Evolutionary conservation across 176 grass and related monocot genomes (phyloP).

Genomic region (Avena sativa): DNA sequence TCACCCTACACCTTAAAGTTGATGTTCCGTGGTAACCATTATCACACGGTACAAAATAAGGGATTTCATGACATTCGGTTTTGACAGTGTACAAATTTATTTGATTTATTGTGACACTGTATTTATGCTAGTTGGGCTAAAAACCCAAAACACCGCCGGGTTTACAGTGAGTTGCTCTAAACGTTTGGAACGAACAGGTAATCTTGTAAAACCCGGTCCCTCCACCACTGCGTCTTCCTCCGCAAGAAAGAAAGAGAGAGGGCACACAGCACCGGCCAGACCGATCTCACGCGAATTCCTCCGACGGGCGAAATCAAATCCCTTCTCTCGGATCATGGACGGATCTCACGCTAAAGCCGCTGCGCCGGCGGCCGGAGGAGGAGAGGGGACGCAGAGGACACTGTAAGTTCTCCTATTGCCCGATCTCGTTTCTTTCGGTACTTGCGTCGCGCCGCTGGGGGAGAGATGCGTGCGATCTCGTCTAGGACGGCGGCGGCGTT

Average conservation of each 20-base stretch:
- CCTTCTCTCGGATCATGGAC: slow-evolving; percentile 6
- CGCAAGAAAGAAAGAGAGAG: neutral
- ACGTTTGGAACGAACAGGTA: too few species aligned
- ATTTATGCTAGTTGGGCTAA: too few species aligned
- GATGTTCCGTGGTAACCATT: too few species aligned
- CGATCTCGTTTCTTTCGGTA: slow-evolving; percentile 9
- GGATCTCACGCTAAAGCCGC: neutral
- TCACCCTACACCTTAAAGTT: too few species aligned
- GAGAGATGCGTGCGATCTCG: neutral
- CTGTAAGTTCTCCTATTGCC: slow-evolving; percentile 36
- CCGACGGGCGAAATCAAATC: slow-evolving; percentile 12
- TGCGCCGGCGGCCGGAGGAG: neutral
- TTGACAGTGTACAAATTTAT: too few species aligned
- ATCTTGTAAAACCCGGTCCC: too few species aligned
- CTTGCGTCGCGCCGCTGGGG: neutral
- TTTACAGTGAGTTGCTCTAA: too few species aligned
- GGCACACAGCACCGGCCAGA: neutral
- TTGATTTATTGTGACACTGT: too few species aligned
- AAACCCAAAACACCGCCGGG: too few species aligned
- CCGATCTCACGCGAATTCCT: neutral
- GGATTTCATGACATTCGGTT: too few species aligned
- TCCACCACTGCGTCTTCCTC: neutral
- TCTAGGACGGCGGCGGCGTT: neutral
- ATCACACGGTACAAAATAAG: too few species aligned
- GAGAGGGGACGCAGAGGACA: slow-evolving; percentile 46